Base-by-base conservation (phyloP, 1,284 basidiomycete genomes). In the Rhodofomes roseus region DNA sequence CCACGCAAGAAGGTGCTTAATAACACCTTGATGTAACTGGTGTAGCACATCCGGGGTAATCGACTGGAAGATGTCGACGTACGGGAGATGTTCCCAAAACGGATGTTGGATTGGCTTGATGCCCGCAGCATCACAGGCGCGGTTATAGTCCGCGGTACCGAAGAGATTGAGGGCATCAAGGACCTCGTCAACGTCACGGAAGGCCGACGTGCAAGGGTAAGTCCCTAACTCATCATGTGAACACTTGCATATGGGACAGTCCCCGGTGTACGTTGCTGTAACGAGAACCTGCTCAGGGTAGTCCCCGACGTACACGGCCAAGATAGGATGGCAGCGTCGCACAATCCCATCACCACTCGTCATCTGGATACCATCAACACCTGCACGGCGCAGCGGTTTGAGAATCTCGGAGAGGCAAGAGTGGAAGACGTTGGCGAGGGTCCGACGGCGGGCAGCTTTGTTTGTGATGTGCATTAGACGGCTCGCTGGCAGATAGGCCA, bases 1-100 rank as follows among this genome's bases (percentile, higher is more conserved):
- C 74, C 54, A 79, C 0, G 29, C 23, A 4, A 74, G 62, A 18
- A 78, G 60, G 59, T 77, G 73, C 54, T 75, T 76, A 52, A 77
- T 54, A 4, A 79, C 46, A 2, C 46, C 27, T 20, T 48, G 46
- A 23, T 62, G 62, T 11, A 67, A 44, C 41, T 68, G 67, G 27
- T 66, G 64, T 3, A 66, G 55, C 9, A 66, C 23, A 50, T 66
- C 64, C 1, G 76, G 77, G 1, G 76, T 75, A 18, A 79, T 72
- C 2, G 68, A 66, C 0, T 34, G 25, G 57, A 66, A 73, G 40
- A 78, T 75, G 61, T n/a, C n/a, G n/a, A n/a, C n/a, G n/a, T n/a
- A n/a, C n/a, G n/a, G n/a, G n/a, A n/a, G n/a, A n/a, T n/a, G n/a
- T n/a, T n/a, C n/a, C n/a, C n/a, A n/a, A n/a, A n/a, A n/a, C n/a